These are phyloP conservation scores for Daldinia concentrica DNA, from an alignment of 495 filamentous ascomycete genomes.

Conservation along the genomic window DNA sequence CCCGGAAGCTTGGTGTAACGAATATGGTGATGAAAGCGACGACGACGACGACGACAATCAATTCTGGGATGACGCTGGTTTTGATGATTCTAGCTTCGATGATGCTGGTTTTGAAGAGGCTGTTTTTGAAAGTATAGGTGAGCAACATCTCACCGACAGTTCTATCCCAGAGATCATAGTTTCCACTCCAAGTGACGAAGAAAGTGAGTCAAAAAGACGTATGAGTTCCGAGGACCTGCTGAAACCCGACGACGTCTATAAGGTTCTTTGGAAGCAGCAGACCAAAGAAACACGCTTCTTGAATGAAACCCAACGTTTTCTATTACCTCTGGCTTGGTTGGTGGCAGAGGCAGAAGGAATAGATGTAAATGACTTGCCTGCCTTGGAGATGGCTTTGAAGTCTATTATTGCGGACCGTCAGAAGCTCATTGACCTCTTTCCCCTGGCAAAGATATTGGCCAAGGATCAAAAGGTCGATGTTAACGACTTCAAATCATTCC, in stretches of 20 bases:
- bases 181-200: conserved; percentile 1
- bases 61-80: conserved; percentile 35
- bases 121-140: background rate
- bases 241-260: conserved; percentile 15
- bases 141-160: background rate
- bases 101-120: background rate
- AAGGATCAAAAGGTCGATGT: conserved; percentile 31
- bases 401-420: conserved; percentile 32
- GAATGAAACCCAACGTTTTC: background rate
- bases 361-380: conserved; percentile 10
- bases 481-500: conserved; percentile 20
- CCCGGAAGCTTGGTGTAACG: conserved; percentile 15
- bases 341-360: conserved; percentile 31
- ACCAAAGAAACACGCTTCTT: conserved; percentile 18
- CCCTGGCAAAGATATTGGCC: conserved; percentile 33
- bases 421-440: conserved; percentile 25
- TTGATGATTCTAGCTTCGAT: conserved; percentile 2
- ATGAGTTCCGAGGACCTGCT: background rate
- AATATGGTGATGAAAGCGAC: background rate
- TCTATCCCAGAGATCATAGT: conserved; percentile 15
- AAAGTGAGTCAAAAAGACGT: background rate
- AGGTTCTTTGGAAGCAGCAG: conserved; percentile 16
- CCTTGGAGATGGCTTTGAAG: conserved; percentile 14
- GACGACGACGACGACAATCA: conserved; percentile 6
- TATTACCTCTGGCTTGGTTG: conserved; percentile 29